Evolutionary conservation across 805 yeast species (phyloP).

Genomic region (Jamesozyma spencerorum): DNA sequence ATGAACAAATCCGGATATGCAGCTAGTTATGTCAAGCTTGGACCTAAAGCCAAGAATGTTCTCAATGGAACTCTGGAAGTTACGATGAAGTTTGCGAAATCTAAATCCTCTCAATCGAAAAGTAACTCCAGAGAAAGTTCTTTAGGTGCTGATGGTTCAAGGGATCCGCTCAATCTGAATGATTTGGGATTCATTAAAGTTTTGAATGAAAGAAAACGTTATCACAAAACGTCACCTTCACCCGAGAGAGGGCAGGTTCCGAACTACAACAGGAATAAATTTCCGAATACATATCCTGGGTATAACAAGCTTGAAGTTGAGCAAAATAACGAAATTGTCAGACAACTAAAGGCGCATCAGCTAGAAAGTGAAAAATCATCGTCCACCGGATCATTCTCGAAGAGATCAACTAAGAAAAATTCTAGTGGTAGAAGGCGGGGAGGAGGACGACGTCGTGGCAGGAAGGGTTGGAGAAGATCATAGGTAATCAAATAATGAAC

Average conservation of each 20-base stretch:
- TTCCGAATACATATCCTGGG: neutral
- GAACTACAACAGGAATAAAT: neutral
- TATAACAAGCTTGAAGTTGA: neutral
- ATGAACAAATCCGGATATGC: conserved; percentile 76
- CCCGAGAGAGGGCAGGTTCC: neutral
- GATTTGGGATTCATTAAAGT: neutral
- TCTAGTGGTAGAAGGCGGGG: neutral
- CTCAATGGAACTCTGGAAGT: conserved; percentile 38
- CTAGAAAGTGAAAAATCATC: conserved; percentile 1
- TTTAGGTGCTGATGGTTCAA: neutral
- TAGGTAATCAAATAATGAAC: no score
- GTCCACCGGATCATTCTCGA: neutral
- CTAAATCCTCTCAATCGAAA: no score
- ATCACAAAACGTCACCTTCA: neutral
- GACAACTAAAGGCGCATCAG: neutral
- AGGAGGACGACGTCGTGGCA: neutral
- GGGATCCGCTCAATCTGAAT: neutral
- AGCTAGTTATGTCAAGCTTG: conserved; percentile 59
- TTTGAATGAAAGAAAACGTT: neutral
- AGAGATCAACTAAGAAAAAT: neutral
- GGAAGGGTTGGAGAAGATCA: neutral
- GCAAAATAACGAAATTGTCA: neutral
- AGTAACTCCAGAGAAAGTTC: no score
- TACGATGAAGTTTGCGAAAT: conserved; percentile 39
- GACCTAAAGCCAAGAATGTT: conserved; percentile 45